phyloP scores from a whole-genome alignment of 2,329 filamentous ascomycete species.

The Pyricularia sp. region DNA sequence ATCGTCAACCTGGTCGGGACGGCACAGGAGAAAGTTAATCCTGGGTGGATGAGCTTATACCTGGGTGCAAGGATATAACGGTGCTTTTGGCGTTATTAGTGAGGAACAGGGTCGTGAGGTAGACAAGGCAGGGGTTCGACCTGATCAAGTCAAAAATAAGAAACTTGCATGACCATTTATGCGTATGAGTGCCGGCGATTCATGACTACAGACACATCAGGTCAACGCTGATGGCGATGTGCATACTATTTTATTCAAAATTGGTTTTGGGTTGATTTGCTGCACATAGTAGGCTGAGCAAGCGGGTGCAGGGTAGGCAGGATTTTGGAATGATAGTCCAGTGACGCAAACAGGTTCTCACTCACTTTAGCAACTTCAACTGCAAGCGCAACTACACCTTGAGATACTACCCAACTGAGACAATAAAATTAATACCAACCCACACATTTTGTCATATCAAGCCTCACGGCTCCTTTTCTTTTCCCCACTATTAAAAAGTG shows the following conservation, averaged over 20 bases:
- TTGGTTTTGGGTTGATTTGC: too few relatives aligned
- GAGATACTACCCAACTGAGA: not conserved
- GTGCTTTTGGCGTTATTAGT: not conserved
- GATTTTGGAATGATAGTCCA: not conserved
- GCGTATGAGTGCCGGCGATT: not conserved
- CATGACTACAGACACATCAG: not conserved
- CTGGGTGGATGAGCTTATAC: not conserved
- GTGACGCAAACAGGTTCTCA: not conserved
- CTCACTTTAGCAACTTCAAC: not conserved
- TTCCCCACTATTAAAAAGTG: too few relatives aligned
- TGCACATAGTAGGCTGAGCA: not conserved
- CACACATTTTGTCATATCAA: not conserved
- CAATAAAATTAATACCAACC: not conserved
- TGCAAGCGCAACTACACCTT: not conserved
- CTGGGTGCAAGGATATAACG: not conserved
- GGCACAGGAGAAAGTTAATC: not conserved
- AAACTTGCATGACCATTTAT: not conserved
- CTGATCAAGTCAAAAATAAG: not conserved
- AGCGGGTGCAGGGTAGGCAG: not conserved
- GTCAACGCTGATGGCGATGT: not conserved
- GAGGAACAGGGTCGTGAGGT: not conserved
- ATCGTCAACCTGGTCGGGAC: not conserved
- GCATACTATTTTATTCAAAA: not conserved
- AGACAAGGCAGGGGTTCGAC: not conserved
- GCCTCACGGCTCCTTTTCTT: too few relatives aligned